These are phyloP conservation scores for Datura wrightii DNA, from an alignment of 257 asterid species.

Conservation along the genomic window DNA sequence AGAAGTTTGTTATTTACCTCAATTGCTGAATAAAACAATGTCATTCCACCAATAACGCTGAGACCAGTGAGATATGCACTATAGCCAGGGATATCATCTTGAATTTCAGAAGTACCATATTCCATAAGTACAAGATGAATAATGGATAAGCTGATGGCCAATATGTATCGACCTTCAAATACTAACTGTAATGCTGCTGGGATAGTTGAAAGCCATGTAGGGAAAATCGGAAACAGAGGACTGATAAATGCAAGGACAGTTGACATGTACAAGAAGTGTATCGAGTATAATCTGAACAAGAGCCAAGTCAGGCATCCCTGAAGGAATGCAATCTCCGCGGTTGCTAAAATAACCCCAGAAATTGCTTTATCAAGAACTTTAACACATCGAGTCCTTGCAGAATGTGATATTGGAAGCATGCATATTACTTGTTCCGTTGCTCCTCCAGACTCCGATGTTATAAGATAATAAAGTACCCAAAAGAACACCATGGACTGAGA, in stretches of 20 bases:
- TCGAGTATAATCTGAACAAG: slow-evolving; percentile 69
- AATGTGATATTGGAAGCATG: slow-evolving; percentile 77
- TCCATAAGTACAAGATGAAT: slow-evolving; percentile 74
- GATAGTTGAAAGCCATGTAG: slow-evolving; percentile 63
- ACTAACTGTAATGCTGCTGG: slow-evolving; percentile 71
- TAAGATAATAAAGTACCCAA: slow-evolving; percentile 83
- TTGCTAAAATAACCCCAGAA: slow-evolving; percentile 84
- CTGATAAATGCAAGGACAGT: slow-evolving; percentile 71
- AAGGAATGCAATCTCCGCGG: slow-evolving; percentile 84
- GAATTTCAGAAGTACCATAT: slow-evolving; percentile 76
- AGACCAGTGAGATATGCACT: slow-evolving; percentile 78
- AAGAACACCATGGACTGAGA: slow-evolving; percentile 89
- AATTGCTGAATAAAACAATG: slow-evolving; percentile 65
- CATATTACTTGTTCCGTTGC: slow-evolving; percentile 87
- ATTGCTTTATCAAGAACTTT: slow-evolving; percentile 86
- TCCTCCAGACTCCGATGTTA: slow-evolving; percentile 93
- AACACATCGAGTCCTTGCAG: slow-evolving; percentile 75
- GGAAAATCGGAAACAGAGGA: slow-evolving; percentile 66
- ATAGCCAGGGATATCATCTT: slow-evolving; percentile 83
- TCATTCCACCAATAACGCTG: slow-evolving; percentile 81
- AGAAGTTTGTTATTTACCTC: slow-evolving; percentile 50
- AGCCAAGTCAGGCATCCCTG: slow-evolving; percentile 98
- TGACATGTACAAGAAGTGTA: slow-evolving; percentile 85
- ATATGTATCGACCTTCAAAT: slow-evolving; percentile 61
- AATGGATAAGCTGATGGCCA: slow-evolving; percentile 53